Conservation (phyloP, 495 filamentous ascomycete species). For the Tuber aestivum region DNA sequence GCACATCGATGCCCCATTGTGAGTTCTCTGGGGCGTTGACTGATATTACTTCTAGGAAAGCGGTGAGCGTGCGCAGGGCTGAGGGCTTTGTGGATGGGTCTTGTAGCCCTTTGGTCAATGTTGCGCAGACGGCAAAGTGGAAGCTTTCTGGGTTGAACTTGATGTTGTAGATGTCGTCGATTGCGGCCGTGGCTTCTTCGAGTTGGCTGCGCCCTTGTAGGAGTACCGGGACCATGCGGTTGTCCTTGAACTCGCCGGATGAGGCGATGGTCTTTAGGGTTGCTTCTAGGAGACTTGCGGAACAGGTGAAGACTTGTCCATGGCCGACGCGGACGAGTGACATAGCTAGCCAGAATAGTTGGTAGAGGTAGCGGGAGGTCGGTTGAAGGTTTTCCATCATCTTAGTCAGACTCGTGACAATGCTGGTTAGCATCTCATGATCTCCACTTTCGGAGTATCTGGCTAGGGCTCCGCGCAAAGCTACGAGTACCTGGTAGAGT, state of each 20-base stretch:
- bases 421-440: conserved; percentile 61
- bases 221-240: conserved; percentile 53
- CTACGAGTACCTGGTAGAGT: conserved; percentile 62
- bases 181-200: conserved; percentile 53
- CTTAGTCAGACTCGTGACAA: conserved; percentile 59
- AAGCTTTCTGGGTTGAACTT: conserved; percentile 59
- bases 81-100: conserved; percentile 54
- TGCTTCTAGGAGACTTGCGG: conserved; percentile 57
- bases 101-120: conserved; percentile 56
- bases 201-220: conserved; percentile 53
- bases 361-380: conserved; percentile 59
- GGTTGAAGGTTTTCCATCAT: conserved; percentile 63
- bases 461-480: conserved; percentile 54
- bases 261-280: conserved; percentile 56
- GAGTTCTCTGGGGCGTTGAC: conserved; percentile 39
- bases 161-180: conserved; percentile 59
- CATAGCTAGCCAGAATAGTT: conserved; percentile 63
- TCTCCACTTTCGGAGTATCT: conserved; percentile 56
- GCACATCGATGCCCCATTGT: conserved; percentile 25
- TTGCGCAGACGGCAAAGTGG: conserved; percentile 58
- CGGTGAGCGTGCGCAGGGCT: conserved; percentile 53
- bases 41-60: conserved; percentile 56
- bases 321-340: conserved; percentile 53
- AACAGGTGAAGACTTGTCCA: conserved; percentile 57
- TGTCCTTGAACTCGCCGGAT: conserved; percentile 53